Evolutionary conservation across 2,329 filamentous ascomycete genomes (phyloP), one percentile per base, ranked within the genome.

Genomic region (Penicillium sp.): DNA sequence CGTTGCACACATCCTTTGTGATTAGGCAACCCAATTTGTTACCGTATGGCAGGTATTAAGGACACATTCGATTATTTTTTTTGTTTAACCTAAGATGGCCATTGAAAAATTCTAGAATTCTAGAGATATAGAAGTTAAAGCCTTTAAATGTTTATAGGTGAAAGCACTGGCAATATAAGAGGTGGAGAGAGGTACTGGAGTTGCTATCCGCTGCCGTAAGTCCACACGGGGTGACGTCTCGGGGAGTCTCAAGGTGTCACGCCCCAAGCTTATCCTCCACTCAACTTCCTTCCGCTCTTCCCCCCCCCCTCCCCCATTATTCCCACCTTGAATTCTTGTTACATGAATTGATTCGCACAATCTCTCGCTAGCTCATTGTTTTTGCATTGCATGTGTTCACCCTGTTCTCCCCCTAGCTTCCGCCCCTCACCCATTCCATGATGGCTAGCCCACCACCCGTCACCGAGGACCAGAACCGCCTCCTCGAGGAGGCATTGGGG

Each of bases 401-500:
- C 64, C 37, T 66, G 64, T 57, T 53, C 58, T 58, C 65, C 61
- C 56, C 61, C 37, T 48, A 61, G 54, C 58, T 62, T 48, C 62
- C 63, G 21, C 55, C 55, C 65, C 65, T 65, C 69, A 62, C 46
- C 59, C 54, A 33, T 61, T 66, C 64, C 68, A 73, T 69, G 64
- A 82, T 82, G 80, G 77, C 79, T 64, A 79, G 69, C 66, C 69
- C 75, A 64, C 85, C 88, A 70, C 82, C 85, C 69, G 83, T 83
- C 71, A 82, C 87, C 66, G 89, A 93, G 78, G 89, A 93, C 79
- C 89, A 88, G 85, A 91, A 90, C 71, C 90, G 93, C 71, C 86
- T 99, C 81, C 88, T 99, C 69, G 94, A 99, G 81, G 94, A 99
- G 88, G 94, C 95, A 72, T 82, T 97, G 78, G 86, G 90, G 61